Base-by-base conservation (phyloP, 805 yeast species). In the Jamesozyma piceae region DNA sequence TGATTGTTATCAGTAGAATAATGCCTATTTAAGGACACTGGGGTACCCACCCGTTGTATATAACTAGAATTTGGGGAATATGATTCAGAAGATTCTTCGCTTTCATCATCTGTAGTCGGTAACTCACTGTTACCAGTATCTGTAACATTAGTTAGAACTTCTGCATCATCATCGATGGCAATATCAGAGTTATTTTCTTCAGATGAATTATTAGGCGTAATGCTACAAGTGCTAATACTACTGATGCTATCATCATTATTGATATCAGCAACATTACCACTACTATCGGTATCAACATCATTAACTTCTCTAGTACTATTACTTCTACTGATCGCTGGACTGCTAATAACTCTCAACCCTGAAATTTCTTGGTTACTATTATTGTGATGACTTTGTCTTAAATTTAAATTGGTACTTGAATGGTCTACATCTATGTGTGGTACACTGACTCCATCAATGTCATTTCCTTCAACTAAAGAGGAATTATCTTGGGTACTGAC, bases 231-330 rank as follows among this genome's bases (percentile, higher is more conserved):
- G 39, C 21, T 32, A 15, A 5, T 31, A 31, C 44, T 11, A 43
- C 41, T 10, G 4, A n/a, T 15, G 18, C 39, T 38, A 9, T 44
- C 43, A 21, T 47, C 51, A 8, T 40, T 42, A 31, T 37, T 45
- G 28, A 41, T 41, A 37, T 42, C 44, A 22, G 41, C 44, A n/a
- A 32, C 27, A 18, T 37, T 39, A 14, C 38, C 43, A 44, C 49
- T 42, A 19, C 34, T 18, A 10, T 38, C 17, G 18, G 36, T 31
- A 22, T 21, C 37, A 19, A 11, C 41, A 33, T n/a, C n/a, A 19
- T 18, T 20, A 30, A 18, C n/a, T 3, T 32, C 22, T 6, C 28
- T 38, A 21, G 13, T 20, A 35, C 26, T 22, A n/a, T 10, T n/a
- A 11, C 13, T 4, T 13, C 29, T 21, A 35, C 14, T 22, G 21